These are phyloP conservation scores for Pythium sukuiense DNA, from an alignment of 352 stramenopile species.

Conservation along the genomic window DNA sequence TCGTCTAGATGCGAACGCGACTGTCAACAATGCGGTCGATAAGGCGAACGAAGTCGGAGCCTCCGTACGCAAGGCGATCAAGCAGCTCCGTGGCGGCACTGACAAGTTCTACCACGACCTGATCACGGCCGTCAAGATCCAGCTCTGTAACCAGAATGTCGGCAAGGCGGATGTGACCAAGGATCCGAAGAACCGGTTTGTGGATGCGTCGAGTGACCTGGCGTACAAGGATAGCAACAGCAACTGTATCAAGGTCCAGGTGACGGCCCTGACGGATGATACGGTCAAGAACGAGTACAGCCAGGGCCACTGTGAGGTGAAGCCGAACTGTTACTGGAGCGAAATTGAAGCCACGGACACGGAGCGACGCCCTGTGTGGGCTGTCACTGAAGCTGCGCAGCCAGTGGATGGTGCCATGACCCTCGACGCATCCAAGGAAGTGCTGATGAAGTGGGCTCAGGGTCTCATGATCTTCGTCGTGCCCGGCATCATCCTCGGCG, in stretches of 20 bases:
- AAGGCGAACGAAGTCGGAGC: slow-evolving; percentile 52
- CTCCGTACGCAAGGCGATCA: slow-evolving; percentile 57
- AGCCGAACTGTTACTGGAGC: slow-evolving; percentile 68
- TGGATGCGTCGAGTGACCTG: slow-evolving; percentile 25
- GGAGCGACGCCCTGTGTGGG: slow-evolving; percentile 33
- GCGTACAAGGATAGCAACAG: slow-evolving; percentile 50
- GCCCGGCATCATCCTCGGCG: slow-evolving; percentile 51
- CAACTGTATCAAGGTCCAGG: slow-evolving; percentile 31
- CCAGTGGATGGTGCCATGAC: slow-evolving; percentile 32
- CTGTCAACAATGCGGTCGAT: slow-evolving; percentile 28
- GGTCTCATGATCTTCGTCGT: slow-evolving; percentile 54
- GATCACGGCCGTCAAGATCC: slow-evolving; percentile 54
- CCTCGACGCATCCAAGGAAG: slow-evolving; percentile 25
- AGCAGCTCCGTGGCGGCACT: slow-evolving; percentile 56
- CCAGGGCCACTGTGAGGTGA: slow-evolving; percentile 44
- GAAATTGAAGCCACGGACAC: slow-evolving; percentile 35
- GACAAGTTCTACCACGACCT: slow-evolving; percentile 66
- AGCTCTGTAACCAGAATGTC: slow-evolving; percentile 41
- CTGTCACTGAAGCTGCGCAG: slow-evolving; percentile 30
- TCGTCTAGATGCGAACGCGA: slow-evolving; percentile 16
- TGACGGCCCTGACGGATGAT: slow-evolving; percentile 27
- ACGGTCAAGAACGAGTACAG: slow-evolving; percentile 35
- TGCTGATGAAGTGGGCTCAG: slow-evolving; percentile 52
- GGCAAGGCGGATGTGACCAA: slow-evolving; percentile 20
- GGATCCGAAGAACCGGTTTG: slow-evolving; percentile 36